Base-by-base conservation (phyloP, 768 basidiomycete species). In the Serendipita vermifera region DNA sequence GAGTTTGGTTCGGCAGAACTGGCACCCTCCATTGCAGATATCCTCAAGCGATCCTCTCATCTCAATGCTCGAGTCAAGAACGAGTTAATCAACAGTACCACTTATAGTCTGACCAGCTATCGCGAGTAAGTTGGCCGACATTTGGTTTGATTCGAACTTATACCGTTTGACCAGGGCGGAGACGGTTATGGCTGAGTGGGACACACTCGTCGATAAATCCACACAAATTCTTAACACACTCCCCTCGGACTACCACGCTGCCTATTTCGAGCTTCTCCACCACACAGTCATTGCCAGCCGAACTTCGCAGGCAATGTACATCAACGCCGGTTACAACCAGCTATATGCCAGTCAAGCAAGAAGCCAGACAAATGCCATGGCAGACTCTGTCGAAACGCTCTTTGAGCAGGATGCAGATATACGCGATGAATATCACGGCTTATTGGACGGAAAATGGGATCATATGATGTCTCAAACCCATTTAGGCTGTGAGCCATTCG, bases 401-500 rank as follows among this genome's bases (percentile, higher is more conserved):
- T 85, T 85, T 63, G 78, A 79, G 53, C 63, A 74, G 20, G 85
- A 85, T 61, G 80, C 71, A 36, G 77, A 79, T 46, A 66, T 84
- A 5, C 81, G 83, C 60, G 66, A 71, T 2, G 65, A 80, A 60
- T 87, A 84, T 62, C 79, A 85, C 61, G 66, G 65, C 3, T 58
- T 85, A 35, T 70, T 81, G 1, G 70, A 78, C 61, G 78, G 81
- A 70, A 64, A 60, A 73, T 55, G 35, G 15, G 76, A 75, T 32
- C 56, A 57, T 63, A 83, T 85, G 76, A 82, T 85, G 78, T 79
- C 81, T 62, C 82, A 83, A 63, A 81, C 81, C n/a, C 81, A 78
- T 66, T 63, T 80, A 57, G 76, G 76, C 55, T 83, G 9, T 22
- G 17, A 15, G 9, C 15, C 3, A 48, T 22, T 26, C 3, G 24